Evolutionary conservation across 495 filamentous ascomycete species (phyloP), one percentile per base, ranked within the genome.

Genomic region (Neurospora intermedia): DNA sequence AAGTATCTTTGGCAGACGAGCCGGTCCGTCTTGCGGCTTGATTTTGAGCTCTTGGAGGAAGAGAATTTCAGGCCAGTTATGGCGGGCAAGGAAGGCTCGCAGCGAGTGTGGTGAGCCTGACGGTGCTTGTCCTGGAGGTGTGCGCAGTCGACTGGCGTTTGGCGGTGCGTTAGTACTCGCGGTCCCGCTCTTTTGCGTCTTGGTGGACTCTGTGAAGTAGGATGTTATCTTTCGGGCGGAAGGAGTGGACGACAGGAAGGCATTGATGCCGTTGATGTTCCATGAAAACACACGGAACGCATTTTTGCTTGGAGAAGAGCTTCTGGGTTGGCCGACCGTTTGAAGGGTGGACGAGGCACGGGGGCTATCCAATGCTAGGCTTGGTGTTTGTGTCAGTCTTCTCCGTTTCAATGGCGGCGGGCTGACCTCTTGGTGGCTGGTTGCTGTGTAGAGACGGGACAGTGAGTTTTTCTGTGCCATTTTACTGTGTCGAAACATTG

Each of bases 1-100:
- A 4, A 74, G 71, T 6, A 77, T 54, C 20, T 72, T 71, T 0
- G 79, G 43, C 43, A 83, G 73, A 1, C 79, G 81, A 13, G 75
- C 77, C 3, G 69, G 73, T 31, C 54, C 27, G 69, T 88, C 82
- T 6, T 72, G 71, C 0, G 75, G 75, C 20, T 75, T 78, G 72
- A 88, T 84, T 69, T 88, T 88, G 42, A 88, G 81, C 77, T 88
- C 87, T 77, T 88, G 86, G 9, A 88, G 78, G 72, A 81, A 84
- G 27, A 88, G 76, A 42, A 87, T 72, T 23, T 85, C 76, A 4
- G 87, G 87, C 76, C 78, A 87, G 69, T 76, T 69, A 77, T 87
- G 86, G 31, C 84, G 79, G 43, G 77, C 73, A 16, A 88, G 81
- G 69, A 85, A 85, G 35, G 74, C 74, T 10, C 85, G 81, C 23